Conservation (phyloP, 2,329 filamentous ascomycete genomes). For the Geosmithia morbida region DNA sequence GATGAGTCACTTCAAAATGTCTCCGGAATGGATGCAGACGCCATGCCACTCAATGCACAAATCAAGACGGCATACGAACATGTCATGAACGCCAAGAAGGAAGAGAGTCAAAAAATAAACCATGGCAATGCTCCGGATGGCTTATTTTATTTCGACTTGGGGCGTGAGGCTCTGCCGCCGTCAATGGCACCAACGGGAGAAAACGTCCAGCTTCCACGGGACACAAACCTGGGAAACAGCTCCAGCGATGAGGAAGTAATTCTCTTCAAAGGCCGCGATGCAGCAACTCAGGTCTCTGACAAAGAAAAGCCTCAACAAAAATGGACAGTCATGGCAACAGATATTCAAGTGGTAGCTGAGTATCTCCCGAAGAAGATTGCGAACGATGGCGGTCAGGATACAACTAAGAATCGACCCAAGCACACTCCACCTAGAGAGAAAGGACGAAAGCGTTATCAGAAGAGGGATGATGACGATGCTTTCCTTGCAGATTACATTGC, state of each 20-base stretch:
- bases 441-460: neutral
- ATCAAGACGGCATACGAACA: neutral
- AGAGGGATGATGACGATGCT: conserved; percentile 32
- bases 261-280: conserved; percentile 42
- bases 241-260: conserved; percentile 61
- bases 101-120: neutral
- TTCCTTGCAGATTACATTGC: conserved; percentile 57
- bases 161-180: conserved; percentile 9
- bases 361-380: conserved; percentile 1
- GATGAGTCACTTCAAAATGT: neutral
- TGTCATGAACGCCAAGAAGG: neutral
- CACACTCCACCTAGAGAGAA: neutral
- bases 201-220: conserved; percentile 6
- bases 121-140: neutral
- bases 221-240: conserved; percentile 9
- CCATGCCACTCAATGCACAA: neutral
- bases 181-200: neutral
- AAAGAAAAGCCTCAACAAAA: conserved; percentile 4
- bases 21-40: neutral
- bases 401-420: neutral
- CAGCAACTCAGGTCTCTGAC: neutral
- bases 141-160: conserved; percentile 23
- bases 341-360: conserved; percentile 15
- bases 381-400: neutral
- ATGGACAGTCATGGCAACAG: conserved; percentile 14